Conservation (phyloP, 225 moss, liverwort and hornwort genomes). For the Bryoerythrophyllum caledonicum region DNA sequence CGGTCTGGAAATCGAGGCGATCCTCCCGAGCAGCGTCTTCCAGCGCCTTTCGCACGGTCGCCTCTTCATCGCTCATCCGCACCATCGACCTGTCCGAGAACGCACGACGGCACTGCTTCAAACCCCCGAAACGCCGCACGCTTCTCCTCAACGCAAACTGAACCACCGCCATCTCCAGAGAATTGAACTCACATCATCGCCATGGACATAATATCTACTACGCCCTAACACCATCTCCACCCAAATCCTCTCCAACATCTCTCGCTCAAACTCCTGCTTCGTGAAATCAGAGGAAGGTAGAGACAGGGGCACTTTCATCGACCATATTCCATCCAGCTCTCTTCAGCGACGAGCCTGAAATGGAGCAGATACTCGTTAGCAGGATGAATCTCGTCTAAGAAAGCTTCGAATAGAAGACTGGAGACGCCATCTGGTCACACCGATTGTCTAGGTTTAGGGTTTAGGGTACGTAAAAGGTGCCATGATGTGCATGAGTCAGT, state of each 20-base stretch:
- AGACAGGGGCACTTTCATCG: background rate
- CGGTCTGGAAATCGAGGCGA: slow-evolving; percentile 70
- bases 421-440: background rate
- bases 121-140: background rate
- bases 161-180: slow-evolving; percentile 19
- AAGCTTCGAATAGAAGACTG: background rate
- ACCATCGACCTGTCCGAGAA: slow-evolving; percentile 23
- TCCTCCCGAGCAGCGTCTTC: slow-evolving; percentile 80
- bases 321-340: background rate
- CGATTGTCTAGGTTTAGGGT: too few species aligned
- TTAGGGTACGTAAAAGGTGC: too few species aligned
- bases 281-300: background rate
- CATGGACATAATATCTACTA: background rate
- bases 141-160: background rate
- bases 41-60: slow-evolving; percentile 49
- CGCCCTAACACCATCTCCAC: background rate
- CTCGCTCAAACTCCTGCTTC: background rate
- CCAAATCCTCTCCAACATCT: background rate
- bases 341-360: background rate
- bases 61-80: slow-evolving; percentile 28
- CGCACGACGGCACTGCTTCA: slow-evolving; percentile 13
- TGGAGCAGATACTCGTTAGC: background rate
- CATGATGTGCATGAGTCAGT: too few species aligned
- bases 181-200: background rate
- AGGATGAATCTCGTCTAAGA: background rate